Base-by-base conservation (phyloP, 495 filamentous ascomycete species). In the Aspergillus panamensis region DNA sequence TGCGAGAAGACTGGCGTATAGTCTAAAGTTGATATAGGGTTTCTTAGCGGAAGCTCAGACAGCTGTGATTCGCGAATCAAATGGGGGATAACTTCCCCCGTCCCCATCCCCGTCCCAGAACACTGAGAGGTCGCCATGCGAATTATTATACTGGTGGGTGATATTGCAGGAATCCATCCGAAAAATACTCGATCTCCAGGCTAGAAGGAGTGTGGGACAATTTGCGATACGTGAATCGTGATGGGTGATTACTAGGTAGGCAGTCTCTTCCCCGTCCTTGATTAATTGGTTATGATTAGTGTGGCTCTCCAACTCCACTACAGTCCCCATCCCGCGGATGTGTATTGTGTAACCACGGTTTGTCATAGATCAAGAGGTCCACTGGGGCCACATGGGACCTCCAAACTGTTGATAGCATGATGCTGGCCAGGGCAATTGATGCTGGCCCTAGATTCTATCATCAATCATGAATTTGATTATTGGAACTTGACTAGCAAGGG, bases 291-390 rank as follows among this genome's bases (percentile, higher is more conserved):
- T 25, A 25, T 25, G 25, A 45, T 45, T 45, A 45, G 42, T n/a
- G 42, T 45, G 8, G 9, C 14, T 45, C 42, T 45, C 42, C 19
- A 19, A 21, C 10, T 21, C 17, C 19, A 25, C 25, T 2, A 25
- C 25, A 16, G 19, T 9, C n/a, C 20, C 14, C 39, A 21, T 21
- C 33, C 48, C 17, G 42, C 50, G 51, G 39, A 49, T 49, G 50
- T 62, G 59, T 53, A 57, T 44, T 49, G 50, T 62, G 59, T 53
- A 57, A 62, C 59, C 48, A 57, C 21, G 50, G 31, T 48, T 51
- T 61, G 59, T 61, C 40, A 57, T 39, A 48, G 54, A 47, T 47
- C 21, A 43, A 9, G 37, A 29, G 25, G 32, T 12, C 42, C 42
- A 48, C 39, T 19, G 12, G 17, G 17, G 48, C 30, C 35, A 37